Evolutionary conservation across 2,329 filamentous ascomycete species (phyloP).

Genomic region (Lecanicillium sp.): DNA sequence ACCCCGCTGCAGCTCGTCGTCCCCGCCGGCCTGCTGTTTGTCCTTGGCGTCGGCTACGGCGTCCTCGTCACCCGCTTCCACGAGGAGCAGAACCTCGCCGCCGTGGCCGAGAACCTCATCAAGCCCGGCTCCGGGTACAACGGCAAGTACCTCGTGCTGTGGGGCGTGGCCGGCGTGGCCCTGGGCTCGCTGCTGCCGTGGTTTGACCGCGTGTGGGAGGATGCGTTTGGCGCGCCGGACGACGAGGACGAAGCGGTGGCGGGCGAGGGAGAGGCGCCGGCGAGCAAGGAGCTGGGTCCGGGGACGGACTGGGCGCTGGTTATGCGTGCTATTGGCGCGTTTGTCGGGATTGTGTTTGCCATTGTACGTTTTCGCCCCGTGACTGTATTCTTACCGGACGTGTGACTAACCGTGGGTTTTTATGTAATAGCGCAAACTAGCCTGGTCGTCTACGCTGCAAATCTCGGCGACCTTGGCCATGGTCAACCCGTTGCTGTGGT

Average conservation of each 20-base stretch:
- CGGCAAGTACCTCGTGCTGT: slow-evolving; percentile 67
- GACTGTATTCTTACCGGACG: not conserved
- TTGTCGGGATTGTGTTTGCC: slow-evolving; percentile 54
- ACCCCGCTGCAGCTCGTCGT: slow-evolving; percentile 42
- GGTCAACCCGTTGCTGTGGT: slow-evolving; percentile 92
- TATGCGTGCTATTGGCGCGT: slow-evolving; percentile 50
- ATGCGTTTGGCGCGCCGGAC: slow-evolving; percentile 32
- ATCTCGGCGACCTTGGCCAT: slow-evolving; percentile 82
- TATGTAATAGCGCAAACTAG: slow-evolving; percentile 63
- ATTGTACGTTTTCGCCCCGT: slow-evolving; percentile 56
- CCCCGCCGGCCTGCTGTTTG: slow-evolving; percentile 61
- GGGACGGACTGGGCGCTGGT: slow-evolving; percentile 66
- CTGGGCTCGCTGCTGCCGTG: slow-evolving; percentile 77
- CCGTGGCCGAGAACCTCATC: slow-evolving; percentile 44
- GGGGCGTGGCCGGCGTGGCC: slow-evolving; percentile 72
- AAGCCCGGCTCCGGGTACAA: slow-evolving; percentile 34
- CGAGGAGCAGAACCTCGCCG: slow-evolving; percentile 55
- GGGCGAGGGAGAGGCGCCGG: slow-evolving; percentile 18
- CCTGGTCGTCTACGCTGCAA: slow-evolving; percentile 93
- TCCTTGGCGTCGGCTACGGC: slow-evolving; percentile 77
- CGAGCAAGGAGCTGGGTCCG: slow-evolving; percentile 25
- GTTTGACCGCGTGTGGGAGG: slow-evolving; percentile 71
- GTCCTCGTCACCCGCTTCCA: slow-evolving; percentile 74
- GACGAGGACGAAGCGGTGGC: slow-evolving; percentile 21
- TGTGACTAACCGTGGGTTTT: not conserved